Evolutionary conservation across 768 basidiomycete species (phyloP).

Genomic region (Lactarius deliciosus): DNA sequence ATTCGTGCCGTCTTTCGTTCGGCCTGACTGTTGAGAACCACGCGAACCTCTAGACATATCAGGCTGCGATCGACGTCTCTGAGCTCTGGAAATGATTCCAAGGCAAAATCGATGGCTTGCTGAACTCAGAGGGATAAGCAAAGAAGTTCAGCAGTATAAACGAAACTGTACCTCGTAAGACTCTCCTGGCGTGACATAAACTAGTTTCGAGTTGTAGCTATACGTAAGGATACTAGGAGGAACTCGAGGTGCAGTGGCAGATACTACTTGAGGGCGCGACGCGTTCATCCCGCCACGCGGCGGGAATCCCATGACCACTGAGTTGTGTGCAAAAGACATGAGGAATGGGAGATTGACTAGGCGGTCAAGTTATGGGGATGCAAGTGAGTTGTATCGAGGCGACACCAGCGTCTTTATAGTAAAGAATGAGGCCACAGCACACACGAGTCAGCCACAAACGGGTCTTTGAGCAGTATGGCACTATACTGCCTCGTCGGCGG

Average conservation of each 20-base stretch:
- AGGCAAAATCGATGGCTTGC: conserved; percentile 31
- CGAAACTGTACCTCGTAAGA: conserved; percentile 30
- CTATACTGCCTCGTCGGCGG: neutral
- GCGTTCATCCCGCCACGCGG: neutral
- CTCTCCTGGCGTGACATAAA: conserved; percentile 34
- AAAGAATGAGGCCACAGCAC: neutral
- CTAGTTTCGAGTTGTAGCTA: conserved; percentile 31
- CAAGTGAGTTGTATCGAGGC: no score
- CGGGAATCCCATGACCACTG: neutral
- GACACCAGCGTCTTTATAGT: neutral
- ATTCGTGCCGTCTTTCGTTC: conserved; percentile 31
- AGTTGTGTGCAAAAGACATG: neutral
- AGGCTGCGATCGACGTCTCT: conserved; percentile 23
- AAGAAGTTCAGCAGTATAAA: neutral
- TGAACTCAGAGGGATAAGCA: conserved; percentile 4
- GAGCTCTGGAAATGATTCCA: conserved; percentile 31
- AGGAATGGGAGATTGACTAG: neutral
- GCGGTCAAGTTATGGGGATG: neutral
- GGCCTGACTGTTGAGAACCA: conserved; percentile 21
- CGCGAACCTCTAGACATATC: conserved; percentile 34
- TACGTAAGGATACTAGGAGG: conserved; percentile 33
- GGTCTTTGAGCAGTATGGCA: neutral
- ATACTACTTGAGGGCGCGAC: neutral
- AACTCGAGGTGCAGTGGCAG: neutral
- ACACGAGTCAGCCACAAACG: neutral